These are phyloP conservation scores for Thoreauomyces humboldtii DNA, from an alignment of 192 early-diverging fungal genomes.

Conservation along the genomic window DNA sequence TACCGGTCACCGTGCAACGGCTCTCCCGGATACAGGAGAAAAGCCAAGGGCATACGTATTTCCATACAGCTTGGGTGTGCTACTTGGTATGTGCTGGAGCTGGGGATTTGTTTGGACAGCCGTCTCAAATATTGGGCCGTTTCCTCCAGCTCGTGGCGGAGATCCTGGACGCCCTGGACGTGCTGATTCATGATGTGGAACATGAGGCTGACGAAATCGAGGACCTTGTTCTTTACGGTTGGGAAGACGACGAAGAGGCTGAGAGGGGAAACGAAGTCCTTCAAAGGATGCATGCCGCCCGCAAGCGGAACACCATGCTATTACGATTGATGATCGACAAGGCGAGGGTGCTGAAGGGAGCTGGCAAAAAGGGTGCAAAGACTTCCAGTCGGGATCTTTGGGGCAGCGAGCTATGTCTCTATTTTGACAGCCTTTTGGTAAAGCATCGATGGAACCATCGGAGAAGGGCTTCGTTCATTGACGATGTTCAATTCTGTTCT, in stretches of 20 bases:
- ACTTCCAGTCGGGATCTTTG: neutral
- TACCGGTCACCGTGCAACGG: neutral
- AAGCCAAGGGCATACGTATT: neutral
- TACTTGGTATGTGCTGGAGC: slow-evolving; percentile 11
- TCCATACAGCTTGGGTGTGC: slow-evolving; percentile 14
- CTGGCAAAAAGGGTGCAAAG: neutral
- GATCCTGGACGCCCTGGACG: slow-evolving; percentile 1
- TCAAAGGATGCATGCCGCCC: slow-evolving; percentile 15
- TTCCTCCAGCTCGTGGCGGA: slow-evolving; percentile 13
- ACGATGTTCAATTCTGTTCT: too few relatives aligned
- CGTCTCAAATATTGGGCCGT: neutral
- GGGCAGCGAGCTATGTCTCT: slow-evolving; percentile 10
- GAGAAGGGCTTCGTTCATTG: neutral
- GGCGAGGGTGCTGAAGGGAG: neutral
- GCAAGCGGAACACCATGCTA: slow-evolving; percentile 9
- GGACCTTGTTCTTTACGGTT: slow-evolving; percentile 16
- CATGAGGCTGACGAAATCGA: slow-evolving; percentile 13
- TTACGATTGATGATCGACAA: slow-evolving; percentile 1
- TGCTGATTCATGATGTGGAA: slow-evolving; percentile 5
- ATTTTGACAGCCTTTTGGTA: slow-evolving; percentile 23
- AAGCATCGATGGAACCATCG: neutral
- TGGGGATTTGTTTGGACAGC: neutral
- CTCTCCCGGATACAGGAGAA: neutral
- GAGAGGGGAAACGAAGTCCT: slow-evolving; percentile 1
- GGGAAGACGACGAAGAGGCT: slow-evolving; percentile 14